A percentile compares a stretch with the other conserved stretches of the same genome.
Conservation (phyloP, 768 basidiomycete species). For the Kwoniella europaea region DNA sequence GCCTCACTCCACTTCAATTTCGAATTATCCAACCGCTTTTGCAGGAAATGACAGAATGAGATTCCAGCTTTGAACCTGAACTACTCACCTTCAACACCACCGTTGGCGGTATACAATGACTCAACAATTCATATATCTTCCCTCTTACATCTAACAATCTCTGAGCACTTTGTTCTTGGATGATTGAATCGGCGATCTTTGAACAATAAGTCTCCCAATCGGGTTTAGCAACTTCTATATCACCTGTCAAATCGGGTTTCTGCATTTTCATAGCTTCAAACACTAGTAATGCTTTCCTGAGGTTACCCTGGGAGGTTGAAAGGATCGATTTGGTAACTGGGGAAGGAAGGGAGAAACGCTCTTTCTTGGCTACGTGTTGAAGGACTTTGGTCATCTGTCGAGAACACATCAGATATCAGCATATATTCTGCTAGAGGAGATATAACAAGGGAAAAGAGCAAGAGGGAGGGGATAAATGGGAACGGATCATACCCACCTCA, state of each 20-base stretch:
- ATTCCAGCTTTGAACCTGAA: background rate
- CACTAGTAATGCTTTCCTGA: constrained; percentile 91
- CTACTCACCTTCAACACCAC: constrained; percentile 79
- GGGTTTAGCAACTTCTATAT: constrained; percentile 87
- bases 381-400: constrained; percentile 80
- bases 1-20: background rate
- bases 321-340: constrained; percentile 77
- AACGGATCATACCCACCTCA: constrained; percentile 65
- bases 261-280: constrained; percentile 97
- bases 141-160: constrained; percentile 88
- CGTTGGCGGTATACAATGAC: constrained; percentile 95
- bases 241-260: constrained; percentile 80
- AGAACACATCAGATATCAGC: background rate
- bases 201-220: constrained; percentile 98
- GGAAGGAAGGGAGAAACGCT: constrained; percentile 78
- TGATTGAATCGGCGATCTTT: constrained; percentile 86
- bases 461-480: background rate
- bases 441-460: background rate
- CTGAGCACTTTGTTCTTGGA: constrained; percentile 85
- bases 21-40: background rate
- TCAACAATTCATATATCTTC: constrained; percentile 92
- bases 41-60: no score
- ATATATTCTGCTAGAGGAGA: background rate
- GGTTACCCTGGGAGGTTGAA: constrained; percentile 81
- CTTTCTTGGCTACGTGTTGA: constrained; percentile 75